These are phyloP conservation scores for Magnaporthiopsis rhizophila DNA, from an alignment of 2,329 filamentous ascomycete genomes.

Conservation along the genomic window DNA sequence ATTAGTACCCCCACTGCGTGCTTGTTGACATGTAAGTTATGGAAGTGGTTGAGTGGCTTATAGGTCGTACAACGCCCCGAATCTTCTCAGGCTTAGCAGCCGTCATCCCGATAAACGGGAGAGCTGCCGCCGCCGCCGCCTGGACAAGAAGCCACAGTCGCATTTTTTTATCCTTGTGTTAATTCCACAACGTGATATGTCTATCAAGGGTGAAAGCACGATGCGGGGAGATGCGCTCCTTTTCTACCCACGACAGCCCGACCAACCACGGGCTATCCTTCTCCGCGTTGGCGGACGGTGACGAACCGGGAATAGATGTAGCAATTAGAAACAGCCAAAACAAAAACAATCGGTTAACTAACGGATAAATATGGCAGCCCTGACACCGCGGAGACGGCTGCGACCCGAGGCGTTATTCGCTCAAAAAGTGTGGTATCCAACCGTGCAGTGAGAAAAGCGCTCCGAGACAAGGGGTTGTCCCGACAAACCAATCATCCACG, in stretches of 20 bases:
- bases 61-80: slow-evolving; percentile 8
- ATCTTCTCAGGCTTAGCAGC: slow-evolving; percentile 14
- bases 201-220: neutral
- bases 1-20: no score
- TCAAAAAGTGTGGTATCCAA: neutral
- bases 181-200: neutral
- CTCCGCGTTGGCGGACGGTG: neutral
- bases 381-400: no score
- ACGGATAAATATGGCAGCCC: neutral
- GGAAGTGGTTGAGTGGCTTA: no score
- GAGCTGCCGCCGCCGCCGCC: neutral
- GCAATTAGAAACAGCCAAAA: neutral
- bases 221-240: neutral
- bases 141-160: neutral
- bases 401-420: neutral
- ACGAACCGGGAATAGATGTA: neutral
- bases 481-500: no score
- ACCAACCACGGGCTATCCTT: neutral
- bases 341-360: no score
- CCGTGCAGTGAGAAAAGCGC: neutral
- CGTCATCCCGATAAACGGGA: slow-evolving; percentile 5
- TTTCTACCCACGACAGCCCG: neutral
- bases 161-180: neutral
- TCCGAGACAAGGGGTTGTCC: no score
- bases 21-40: no score